Evolutionary conservation across 192 early-diverging fungal species (phyloP).

Genomic region (Podochytrium sp.): DNA sequence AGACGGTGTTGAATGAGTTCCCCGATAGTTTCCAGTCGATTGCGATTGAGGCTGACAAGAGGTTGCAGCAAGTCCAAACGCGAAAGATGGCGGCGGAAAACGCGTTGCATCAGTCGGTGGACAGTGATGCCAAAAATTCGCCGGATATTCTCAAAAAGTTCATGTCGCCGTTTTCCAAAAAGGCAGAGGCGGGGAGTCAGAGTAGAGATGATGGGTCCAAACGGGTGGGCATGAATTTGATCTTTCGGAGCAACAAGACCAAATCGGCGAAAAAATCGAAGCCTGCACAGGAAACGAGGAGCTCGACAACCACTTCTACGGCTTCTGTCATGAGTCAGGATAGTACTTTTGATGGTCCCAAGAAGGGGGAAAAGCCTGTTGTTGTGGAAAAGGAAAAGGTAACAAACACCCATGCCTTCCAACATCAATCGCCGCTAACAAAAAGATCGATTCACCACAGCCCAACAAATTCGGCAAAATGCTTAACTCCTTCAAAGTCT

Average conservation of each 20-base stretch:
- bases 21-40: slow-evolving; percentile 55
- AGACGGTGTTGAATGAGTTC: slow-evolving; percentile 51
- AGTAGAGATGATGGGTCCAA: background rate
- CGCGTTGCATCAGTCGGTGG: slow-evolving; percentile 15
- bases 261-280: no score
- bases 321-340: background rate
- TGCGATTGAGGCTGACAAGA: slow-evolving; percentile 50
- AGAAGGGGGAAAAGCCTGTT: background rate
- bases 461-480: slow-evolving; percentile 28
- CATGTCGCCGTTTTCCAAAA: slow-evolving; percentile 16
- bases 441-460: background rate
- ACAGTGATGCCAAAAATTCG: background rate
- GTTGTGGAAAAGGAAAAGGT: background rate
- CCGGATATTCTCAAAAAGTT: slow-evolving; percentile 23
- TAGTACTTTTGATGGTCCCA: slow-evolving; percentile 3
- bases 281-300: background rate
- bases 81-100: slow-evolving; percentile 30
- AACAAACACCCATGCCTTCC: background rate
- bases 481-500: slow-evolving; percentile 23
- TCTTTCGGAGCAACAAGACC: background rate
- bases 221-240: slow-evolving; percentile 3
- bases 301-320: background rate
- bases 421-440: background rate
- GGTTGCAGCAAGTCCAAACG: slow-evolving; percentile 42
- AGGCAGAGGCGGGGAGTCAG: background rate